These are phyloP conservation scores for Russula earlei DNA, from an alignment of 768 basidiomycete genomes.

Conservation along the genomic window DNA sequence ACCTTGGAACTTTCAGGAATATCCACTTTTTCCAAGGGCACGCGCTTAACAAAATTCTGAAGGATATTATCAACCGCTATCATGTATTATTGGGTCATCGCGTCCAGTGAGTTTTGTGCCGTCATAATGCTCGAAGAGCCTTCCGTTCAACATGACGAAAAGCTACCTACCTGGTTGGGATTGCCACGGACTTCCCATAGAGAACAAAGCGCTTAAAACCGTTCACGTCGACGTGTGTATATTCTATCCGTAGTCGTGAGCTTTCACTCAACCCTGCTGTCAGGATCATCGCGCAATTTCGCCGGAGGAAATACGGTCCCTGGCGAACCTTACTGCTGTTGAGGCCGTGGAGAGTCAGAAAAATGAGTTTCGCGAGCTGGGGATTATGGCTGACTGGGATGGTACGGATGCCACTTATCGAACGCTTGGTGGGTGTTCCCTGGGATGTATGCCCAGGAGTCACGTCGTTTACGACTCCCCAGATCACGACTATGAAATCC, in stretches of 20 bases:
- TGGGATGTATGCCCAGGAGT: neutral
- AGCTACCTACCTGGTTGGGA: slow-evolving; percentile 98
- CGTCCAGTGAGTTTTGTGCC: slow-evolving; percentile 58
- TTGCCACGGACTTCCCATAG: slow-evolving; percentile 95
- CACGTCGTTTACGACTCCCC: neutral
- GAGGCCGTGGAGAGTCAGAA: slow-evolving; percentile 69
- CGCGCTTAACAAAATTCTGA: slow-evolving; percentile 90
- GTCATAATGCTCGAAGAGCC: neutral
- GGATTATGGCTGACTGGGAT: slow-evolving; percentile 90
- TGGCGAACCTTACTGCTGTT: slow-evolving; percentile 63
- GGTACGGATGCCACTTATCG: slow-evolving; percentile 58
- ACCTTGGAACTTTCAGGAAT: neutral
- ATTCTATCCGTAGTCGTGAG: neutral
- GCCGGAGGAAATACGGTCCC: slow-evolving; percentile 51
- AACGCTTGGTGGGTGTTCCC: slow-evolving; percentile 56
- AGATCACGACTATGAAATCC: slow-evolving; percentile 85
- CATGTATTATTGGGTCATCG: slow-evolving; percentile 66
- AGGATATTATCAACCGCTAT: slow-evolving; percentile 91
- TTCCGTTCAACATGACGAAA: neutral
- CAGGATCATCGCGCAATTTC: slow-evolving; percentile 48
- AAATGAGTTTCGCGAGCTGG: slow-evolving; percentile 69
- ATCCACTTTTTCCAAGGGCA: slow-evolving; percentile 51
- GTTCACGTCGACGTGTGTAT: slow-evolving; percentile 44
- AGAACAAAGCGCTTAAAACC: slow-evolving; percentile 81
- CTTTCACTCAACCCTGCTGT: slow-evolving; percentile 19